Evolutionary conservation across 1,284 basidiomycete genomes (phyloP).

Genomic region (Polyporus tsugae): DNA sequence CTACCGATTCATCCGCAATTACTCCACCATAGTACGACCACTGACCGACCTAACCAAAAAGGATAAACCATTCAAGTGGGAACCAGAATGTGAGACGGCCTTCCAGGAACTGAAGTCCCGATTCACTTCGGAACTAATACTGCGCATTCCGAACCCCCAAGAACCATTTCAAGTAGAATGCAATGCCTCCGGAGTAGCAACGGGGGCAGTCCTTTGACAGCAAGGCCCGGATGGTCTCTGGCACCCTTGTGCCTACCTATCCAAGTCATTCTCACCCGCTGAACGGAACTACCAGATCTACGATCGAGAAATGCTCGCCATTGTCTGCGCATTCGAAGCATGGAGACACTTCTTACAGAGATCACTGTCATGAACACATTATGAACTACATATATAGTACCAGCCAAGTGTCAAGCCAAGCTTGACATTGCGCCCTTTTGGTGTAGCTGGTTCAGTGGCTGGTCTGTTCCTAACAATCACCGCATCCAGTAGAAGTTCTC

Average conservation of each 20-base stretch:
- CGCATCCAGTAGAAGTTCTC: slow-evolving; percentile 20
- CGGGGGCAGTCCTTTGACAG: background rate
- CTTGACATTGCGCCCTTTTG: no score
- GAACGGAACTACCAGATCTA: slow-evolving; percentile 56
- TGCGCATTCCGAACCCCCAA: slow-evolving; percentile 29
- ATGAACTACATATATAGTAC: no score
- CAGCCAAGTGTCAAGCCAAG: no score
- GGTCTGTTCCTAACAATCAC: no score
- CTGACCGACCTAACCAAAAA: slow-evolving; percentile 39
- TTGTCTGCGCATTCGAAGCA: slow-evolving; percentile 42
- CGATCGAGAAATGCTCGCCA: slow-evolving; percentile 55
- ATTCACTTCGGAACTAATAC: slow-evolving; percentile 37
- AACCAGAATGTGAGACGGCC: slow-evolving; percentile 27
- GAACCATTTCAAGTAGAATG: slow-evolving; percentile 33
- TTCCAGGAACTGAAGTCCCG: slow-evolving; percentile 42
- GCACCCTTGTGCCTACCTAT: slow-evolving; percentile 43
- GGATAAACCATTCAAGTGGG: slow-evolving; percentile 34
- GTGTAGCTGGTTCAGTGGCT: no score
- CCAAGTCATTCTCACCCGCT: slow-evolving; percentile 38
- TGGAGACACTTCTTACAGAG: slow-evolving; percentile 44
- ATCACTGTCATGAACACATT: no score
- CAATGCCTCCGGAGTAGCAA: slow-evolving; percentile 29
- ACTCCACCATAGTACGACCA: slow-evolving; percentile 14
- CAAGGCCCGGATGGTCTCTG: slow-evolving; percentile 14
- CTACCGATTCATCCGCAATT: slow-evolving; percentile 49